These are phyloP conservation scores for Andrographis paniculata DNA, from an alignment of 305 asterid species.

Conservation along the genomic window DNA sequence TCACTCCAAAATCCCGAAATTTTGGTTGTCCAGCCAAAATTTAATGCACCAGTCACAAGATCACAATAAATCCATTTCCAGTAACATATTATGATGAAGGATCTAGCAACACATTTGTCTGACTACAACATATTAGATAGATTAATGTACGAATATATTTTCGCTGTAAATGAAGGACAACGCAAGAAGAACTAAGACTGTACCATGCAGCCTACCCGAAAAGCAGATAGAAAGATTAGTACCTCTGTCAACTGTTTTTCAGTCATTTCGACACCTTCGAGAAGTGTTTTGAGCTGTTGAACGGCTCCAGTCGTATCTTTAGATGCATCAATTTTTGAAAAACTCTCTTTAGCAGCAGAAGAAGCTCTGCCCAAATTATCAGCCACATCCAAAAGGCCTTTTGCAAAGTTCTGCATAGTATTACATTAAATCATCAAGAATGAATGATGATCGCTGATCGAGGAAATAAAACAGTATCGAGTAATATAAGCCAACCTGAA, in stretches of 20 bases:
- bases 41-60: no score
- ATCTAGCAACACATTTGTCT: no score
- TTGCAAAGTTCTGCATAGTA: constrained; percentile 46
- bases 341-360: constrained; percentile 78
- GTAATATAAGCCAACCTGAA: constrained; percentile 47
- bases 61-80: no score
- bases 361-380: constrained; percentile 96
- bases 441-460: constrained; percentile 12
- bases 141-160: no score
- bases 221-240: constrained; percentile 17
- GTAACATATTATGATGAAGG: no score
- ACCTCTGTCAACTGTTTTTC: constrained; percentile 95
- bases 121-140: no score
- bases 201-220: background rate
- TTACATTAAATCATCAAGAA: constrained; percentile 5
- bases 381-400: constrained; percentile 60
- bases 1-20: no score
- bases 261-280: constrained; percentile 98
- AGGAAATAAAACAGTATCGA: no score
- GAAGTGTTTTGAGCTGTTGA: constrained; percentile 71
- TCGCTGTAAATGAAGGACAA: constrained; percentile 11
- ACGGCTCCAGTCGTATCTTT: constrained; percentile 63
- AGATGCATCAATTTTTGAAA: constrained; percentile 55
- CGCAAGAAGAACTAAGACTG: no score
- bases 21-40: no score